Conservation (phyloP, 2,329 filamentous ascomycete species). For the Fusarium mangiferae region DNA sequence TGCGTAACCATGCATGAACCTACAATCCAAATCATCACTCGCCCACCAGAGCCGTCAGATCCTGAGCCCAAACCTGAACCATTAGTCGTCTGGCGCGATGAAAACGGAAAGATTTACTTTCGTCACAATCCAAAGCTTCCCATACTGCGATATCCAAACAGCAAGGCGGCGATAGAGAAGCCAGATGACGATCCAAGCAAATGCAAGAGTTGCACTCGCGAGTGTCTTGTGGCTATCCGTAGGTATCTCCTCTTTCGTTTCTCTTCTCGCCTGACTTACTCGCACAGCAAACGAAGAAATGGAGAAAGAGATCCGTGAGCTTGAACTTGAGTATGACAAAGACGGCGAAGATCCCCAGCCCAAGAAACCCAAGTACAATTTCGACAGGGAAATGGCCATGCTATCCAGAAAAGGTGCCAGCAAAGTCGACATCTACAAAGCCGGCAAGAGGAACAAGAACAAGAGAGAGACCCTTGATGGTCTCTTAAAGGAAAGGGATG, state of each 20-base stretch:
- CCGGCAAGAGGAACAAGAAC: not conserved
- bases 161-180: not conserved
- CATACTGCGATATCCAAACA: not conserved
- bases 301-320: not conserved
- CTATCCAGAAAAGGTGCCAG: not conserved
- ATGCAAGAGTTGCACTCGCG: not conserved
- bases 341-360: no score
- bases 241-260: not conserved
- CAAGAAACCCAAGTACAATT: not conserved
- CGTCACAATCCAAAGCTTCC: not conserved
- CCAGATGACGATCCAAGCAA: not conserved
- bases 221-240: not conserved
- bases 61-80: not conserved
- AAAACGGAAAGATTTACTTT: not conserved
- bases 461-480: not conserved
- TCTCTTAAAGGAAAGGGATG: not conserved
- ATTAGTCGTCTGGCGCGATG: not conserved
- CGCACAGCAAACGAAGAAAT: not conserved
- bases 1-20: not conserved
- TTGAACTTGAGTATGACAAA: not conserved
- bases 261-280: not conserved
- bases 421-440: not conserved
- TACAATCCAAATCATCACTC: not conserved
- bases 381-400: not conserved
- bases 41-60: not conserved